Base-by-base conservation (phyloP, 2,329 filamentous ascomycete genomes). In the Exserohilum rostratum region DNA sequence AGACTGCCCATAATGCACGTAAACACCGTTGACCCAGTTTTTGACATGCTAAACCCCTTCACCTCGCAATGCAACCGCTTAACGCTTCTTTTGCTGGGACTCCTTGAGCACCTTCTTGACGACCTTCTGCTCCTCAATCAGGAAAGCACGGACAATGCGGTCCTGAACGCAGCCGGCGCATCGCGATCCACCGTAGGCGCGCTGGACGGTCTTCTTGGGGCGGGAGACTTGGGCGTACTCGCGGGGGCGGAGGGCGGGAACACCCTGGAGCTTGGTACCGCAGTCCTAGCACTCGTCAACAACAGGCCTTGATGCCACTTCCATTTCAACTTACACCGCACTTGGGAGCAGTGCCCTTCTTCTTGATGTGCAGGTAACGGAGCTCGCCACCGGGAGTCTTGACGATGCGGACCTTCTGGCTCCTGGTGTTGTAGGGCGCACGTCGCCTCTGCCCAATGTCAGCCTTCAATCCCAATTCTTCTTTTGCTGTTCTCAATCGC, bases 31-130 rank as follows among this genome's bases (percentile, higher is more conserved):
- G 70, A 70, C 70, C 68, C 68, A 69, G 64, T 72, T 72, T 72
- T 72, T 74, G 66, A 68, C 64, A 68, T 68, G 64, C 66, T 66
- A 60, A 60, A 70, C 61, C 64, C 63, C 63, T 62, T 58, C 52
- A 62, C 60, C 60, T 57, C 22, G 60, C 58, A 50, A 63, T 63
- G 55, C 54, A 61, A 55, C 55, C 64, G 53, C 67, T 73, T 76
- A 79, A 62, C 73, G 75, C 75, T 84, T 86, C 79, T 90, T 90
- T 85, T 91, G 90, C 84, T 96, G 91, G 64, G 85, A 87, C 87
- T 98, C 93, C 90, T 97, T 97, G 80, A 98, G 87, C 76, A 99
- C 95, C 91, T 99, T 99, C 92, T 99, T 99, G 83, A 99, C 95
- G 75, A 99, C 98, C 91, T 99, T 99, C 87, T 99, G 95, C 88